phyloP scores from a whole-genome alignment of 495 filamentous ascomycete species.

The Talaromyces ruber region DNA sequence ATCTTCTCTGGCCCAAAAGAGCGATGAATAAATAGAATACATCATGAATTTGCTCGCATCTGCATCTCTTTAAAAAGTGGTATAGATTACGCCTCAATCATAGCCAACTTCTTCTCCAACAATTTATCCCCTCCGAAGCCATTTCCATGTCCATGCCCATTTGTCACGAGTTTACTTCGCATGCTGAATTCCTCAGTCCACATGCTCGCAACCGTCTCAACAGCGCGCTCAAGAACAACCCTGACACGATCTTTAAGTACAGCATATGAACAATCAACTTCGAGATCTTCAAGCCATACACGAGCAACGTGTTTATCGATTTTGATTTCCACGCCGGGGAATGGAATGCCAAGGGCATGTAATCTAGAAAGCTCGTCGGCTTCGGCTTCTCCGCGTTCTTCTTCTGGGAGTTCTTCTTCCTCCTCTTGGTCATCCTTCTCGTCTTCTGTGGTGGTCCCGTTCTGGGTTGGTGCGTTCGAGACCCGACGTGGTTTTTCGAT shows the following conservation, averaged over 20 bases:
- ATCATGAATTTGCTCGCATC: background rate
- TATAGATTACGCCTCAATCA: conserved; percentile 5
- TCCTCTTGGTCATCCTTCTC: conserved; percentile 17
- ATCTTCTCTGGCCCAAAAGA: background rate
- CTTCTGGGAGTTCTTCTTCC: conserved; percentile 31
- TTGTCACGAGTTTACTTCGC: background rate
- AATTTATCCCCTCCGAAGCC: background rate
- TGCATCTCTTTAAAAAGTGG: background rate
- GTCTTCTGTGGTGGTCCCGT: conserved; percentile 12
- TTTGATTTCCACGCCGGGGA: conserved; percentile 79
- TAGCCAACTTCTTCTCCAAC: conserved; percentile 3
- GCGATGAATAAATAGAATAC: background rate
- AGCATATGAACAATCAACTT: conserved; percentile 73
- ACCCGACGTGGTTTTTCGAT: conserved; percentile 58
- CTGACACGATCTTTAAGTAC: conserved; percentile 71
- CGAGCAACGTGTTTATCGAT: conserved; percentile 82
- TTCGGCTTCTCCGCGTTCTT: conserved; percentile 45
- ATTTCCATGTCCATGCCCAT: conserved; percentile 3
- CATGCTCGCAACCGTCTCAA: conserved; percentile 82
- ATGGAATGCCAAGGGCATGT: conserved; percentile 71
- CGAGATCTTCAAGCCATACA: conserved; percentile 85
- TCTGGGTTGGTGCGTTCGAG: conserved; percentile 18
- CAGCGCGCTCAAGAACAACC: conserved; percentile 81
- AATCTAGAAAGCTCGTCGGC: conserved; percentile 57
- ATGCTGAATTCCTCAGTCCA: conserved; percentile 31